Evolutionary conservation across 2,329 filamentous ascomycete genomes (phyloP).

Genomic region (Coniella vitis): DNA sequence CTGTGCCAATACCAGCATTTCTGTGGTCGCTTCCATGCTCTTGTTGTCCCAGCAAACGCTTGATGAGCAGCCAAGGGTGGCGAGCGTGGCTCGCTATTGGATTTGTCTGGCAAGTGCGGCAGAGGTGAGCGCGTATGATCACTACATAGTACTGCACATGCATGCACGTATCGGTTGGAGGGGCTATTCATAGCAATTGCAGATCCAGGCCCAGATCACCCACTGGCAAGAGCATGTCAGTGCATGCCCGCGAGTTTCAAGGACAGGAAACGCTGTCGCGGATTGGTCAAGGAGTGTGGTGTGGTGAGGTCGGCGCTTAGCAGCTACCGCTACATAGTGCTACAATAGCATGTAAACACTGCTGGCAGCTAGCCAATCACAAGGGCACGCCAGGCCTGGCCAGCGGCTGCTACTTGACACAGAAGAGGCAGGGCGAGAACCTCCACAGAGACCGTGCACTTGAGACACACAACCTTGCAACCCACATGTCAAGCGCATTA

Average conservation of each 20-base stretch:
- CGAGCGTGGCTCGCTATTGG: not conserved
- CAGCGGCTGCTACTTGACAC: no score
- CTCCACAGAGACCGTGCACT: no score
- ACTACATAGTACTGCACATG: not conserved
- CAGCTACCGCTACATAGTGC: not conserved
- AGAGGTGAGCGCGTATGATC: slow-evolving; percentile 7
- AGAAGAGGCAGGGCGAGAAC: no score
- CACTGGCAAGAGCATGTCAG: not conserved
- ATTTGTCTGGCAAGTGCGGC: not conserved
- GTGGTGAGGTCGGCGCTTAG: not conserved
- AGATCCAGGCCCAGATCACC: not conserved
- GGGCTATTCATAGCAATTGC: not conserved
- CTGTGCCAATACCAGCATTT: not conserved
- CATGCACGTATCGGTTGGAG: not conserved
- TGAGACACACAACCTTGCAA: no score
- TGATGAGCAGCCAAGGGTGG: not conserved
- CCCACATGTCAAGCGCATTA: no score
- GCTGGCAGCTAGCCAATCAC: no score
- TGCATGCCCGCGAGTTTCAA: not conserved
- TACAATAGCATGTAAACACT: no score
- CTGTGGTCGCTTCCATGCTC: no score
- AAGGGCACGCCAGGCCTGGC: no score
- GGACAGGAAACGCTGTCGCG: not conserved
- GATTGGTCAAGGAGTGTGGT: not conserved
- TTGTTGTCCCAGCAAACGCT: not conserved